phyloP scores from a whole-genome alignment of 805 yeast genomes.

The Kregervanrija pseudodelftensis region DNA sequence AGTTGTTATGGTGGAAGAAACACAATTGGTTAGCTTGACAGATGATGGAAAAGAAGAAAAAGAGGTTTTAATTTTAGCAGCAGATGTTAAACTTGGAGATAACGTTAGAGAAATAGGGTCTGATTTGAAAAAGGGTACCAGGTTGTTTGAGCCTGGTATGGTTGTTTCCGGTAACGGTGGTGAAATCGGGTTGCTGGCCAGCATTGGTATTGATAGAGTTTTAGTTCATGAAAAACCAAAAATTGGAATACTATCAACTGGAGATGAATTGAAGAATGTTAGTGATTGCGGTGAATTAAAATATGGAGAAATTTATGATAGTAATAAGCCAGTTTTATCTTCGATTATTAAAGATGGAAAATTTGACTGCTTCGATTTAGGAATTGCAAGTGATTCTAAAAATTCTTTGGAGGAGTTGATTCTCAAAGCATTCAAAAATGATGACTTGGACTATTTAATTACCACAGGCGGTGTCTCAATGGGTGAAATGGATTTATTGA shows the following conservation, averaged over 20 bases:
- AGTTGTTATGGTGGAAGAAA: slow-evolving; percentile 49
- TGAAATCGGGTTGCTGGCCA: slow-evolving; percentile 41
- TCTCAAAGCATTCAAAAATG: slow-evolving; percentile 17
- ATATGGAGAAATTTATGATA: slow-evolving; percentile 43
- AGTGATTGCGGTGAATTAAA: slow-evolving; percentile 16
- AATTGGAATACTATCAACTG: slow-evolving; percentile 44
- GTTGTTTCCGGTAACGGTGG: slow-evolving; percentile 37
- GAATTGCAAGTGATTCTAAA: slow-evolving; percentile 40
- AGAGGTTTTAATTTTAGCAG: slow-evolving; percentile 33
- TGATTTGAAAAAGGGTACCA: slow-evolving; percentile 34
- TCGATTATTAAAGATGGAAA: slow-evolving; percentile 30
- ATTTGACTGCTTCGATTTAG: slow-evolving; percentile 37
- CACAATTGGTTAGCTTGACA: slow-evolving; percentile 29
- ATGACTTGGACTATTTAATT: slow-evolving; percentile 34
- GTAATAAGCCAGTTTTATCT: slow-evolving; percentile 41
- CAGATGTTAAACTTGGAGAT: slow-evolving; percentile 32
- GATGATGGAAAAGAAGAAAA: slow-evolving; percentile 37
- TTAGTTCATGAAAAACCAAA: slow-evolving; percentile 35
- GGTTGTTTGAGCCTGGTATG: slow-evolving; percentile 31
- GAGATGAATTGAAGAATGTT: slow-evolving; percentile 41
- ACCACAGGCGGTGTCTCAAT: slow-evolving; percentile 55
- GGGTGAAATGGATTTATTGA: slow-evolving; percentile 48
- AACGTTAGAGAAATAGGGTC: slow-evolving; percentile 43
- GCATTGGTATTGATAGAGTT: slow-evolving; percentile 35
- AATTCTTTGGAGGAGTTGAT: slow-evolving; percentile 22